Conservation (phyloP, 345 rosid genomes). For the Gossypium thurberi region DNA sequence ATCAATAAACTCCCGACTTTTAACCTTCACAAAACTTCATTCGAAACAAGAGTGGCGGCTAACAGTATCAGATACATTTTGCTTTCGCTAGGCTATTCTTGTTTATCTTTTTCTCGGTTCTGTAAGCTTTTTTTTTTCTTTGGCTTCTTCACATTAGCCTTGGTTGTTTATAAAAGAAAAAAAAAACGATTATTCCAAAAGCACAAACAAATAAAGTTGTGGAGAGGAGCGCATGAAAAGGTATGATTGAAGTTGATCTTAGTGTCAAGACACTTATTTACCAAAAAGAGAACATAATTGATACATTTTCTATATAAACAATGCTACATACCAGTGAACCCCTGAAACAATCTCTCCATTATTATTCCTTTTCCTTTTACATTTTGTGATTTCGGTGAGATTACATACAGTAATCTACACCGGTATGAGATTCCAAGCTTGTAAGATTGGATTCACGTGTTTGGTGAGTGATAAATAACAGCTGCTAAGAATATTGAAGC, state of each 20-base stretch:
- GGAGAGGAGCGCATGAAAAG: not conserved
- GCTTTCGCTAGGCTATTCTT: not conserved
- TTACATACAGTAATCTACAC: not conserved
- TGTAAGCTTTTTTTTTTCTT: not conserved
- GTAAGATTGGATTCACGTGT: not conserved
- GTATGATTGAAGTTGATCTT: too few species aligned
- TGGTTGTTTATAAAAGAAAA: not conserved
- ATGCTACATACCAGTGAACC: not conserved
- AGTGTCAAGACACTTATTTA: too few species aligned
- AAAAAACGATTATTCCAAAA: not conserved
- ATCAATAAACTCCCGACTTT: too few species aligned
- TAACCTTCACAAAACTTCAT: too few species aligned
- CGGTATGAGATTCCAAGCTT: not conserved
- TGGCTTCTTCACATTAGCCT: not conserved
- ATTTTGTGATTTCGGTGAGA: conserved; percentile 4
- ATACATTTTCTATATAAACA: not conserved
- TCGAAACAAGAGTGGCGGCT: too few species aligned
- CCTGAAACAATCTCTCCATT: not conserved
- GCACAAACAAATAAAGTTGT: not conserved
- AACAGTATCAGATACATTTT: not conserved
- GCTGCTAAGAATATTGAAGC: conserved; percentile 17
- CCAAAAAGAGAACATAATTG: not conserved
- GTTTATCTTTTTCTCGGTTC: not conserved
- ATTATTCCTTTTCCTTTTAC: not conserved
- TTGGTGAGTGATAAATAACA: not conserved